Conservation (phyloP, 192 early-diverging fungal genomes). For the Oehlia diaphana region DNA sequence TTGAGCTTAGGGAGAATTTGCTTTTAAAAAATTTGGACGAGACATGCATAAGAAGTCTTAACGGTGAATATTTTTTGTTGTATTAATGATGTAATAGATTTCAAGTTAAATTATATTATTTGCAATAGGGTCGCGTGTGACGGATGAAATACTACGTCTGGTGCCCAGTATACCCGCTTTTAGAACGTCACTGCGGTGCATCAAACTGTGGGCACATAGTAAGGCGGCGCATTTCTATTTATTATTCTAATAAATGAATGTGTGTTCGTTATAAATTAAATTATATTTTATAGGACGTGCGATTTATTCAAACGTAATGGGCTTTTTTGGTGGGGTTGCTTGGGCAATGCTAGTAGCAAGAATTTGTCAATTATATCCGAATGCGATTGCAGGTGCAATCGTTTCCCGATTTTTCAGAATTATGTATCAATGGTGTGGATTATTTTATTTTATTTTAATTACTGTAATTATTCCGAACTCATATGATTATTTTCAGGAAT, state of each 20-base stretch:
- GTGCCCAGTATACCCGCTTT: slow-evolving; percentile 91
- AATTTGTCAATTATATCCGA: slow-evolving; percentile 95
- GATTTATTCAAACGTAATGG: slow-evolving; percentile 95
- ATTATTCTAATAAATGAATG: not conserved
- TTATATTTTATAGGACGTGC: slow-evolving; percentile 52
- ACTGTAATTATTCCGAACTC: not conserved
- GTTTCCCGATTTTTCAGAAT: slow-evolving; percentile 90
- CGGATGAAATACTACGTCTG: slow-evolving; percentile 91
- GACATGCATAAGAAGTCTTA: slow-evolving; percentile 82
- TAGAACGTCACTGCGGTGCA: slow-evolving; percentile 85
- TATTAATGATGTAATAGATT: not conserved
- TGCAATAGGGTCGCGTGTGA: slow-evolving; percentile 81
- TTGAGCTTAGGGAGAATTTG: slow-evolving; percentile 84
- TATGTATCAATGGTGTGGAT: slow-evolving; percentile 70
- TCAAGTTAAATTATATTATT: not conserved
- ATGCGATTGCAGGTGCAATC: slow-evolving; percentile 84
- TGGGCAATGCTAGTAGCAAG: slow-evolving; percentile 98
- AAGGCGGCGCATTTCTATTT: slow-evolving; percentile 1
- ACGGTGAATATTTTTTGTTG: slow-evolving; percentile 55
- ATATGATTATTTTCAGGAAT: slow-evolving; percentile 44
- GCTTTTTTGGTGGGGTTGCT: slow-evolving; percentile 97
- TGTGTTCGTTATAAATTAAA: not conserved
- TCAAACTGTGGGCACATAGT: slow-evolving; percentile 96
- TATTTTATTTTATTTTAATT: not conserved
- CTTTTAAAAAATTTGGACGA: slow-evolving; percentile 89